Percentiles rank a stretch among this genome's conserved stretches.
phyloP scores from a whole-genome alignment of 495 filamentous ascomycete species.

The Pseudoneurospora amorphoporcata region DNA sequence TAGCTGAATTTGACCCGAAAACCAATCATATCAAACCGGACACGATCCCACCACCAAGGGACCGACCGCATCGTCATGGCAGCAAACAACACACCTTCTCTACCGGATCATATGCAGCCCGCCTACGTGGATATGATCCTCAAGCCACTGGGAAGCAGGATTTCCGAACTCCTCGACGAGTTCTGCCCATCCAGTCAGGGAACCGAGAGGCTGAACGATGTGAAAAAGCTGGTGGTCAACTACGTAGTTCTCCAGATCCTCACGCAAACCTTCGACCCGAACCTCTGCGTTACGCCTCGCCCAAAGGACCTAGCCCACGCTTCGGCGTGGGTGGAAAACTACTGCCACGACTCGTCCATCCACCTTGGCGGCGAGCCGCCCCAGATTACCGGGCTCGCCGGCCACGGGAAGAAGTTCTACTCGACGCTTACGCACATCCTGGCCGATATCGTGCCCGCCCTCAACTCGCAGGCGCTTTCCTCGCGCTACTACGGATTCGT shows the following conservation, averaged over 20 bases:
- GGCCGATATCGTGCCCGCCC: conserved; percentile 52
- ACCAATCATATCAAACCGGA: not conserved
- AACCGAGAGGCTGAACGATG: not conserved
- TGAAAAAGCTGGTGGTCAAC: not conserved
- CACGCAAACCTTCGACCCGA: not conserved
- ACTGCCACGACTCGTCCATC: not conserved
- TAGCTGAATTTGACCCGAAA: not conserved
- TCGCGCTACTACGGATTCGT: conserved; percentile 79
- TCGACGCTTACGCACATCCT: conserved; percentile 34
- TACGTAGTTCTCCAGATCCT: not conserved
- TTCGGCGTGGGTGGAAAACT: not conserved
- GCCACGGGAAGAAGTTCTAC: not conserved
- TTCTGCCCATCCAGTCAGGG: not conserved
- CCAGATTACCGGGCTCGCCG: not conserved
- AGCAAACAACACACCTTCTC: not conserved
- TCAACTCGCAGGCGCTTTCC: conserved; percentile 52
- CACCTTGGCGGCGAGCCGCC: not conserved
- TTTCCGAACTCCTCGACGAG: not conserved
- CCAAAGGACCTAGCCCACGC: not conserved
- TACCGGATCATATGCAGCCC: not conserved
- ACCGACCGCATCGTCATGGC: not conserved
- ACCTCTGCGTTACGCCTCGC: not conserved
- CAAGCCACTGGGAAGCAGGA: not conserved
- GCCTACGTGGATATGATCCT: not conserved
- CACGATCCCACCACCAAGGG: not conserved